phyloP scores from a whole-genome alignment of 1,139 yeast genomes.

The Yamadazyma triangularis region DNA sequence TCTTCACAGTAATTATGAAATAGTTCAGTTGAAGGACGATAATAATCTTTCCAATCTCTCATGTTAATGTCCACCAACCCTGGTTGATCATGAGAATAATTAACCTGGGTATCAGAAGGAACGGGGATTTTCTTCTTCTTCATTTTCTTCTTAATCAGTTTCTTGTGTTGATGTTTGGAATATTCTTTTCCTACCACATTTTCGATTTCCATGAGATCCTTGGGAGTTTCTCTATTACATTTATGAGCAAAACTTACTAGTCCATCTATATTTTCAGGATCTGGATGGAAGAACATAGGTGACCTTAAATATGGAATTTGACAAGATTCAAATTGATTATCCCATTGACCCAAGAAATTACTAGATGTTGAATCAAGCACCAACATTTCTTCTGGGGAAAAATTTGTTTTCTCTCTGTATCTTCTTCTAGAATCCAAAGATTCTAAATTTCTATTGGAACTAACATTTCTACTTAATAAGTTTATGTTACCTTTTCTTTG shows the following conservation, averaged over 20 bases:
- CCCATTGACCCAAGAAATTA: constrained; percentile 40
- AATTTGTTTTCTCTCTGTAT: constrained; percentile 14
- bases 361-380: constrained; percentile 30
- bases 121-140: constrained; percentile 10
- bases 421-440: constrained; percentile 8
- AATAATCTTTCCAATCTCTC: constrained; percentile 45
- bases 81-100: constrained; percentile 21
- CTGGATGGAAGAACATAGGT: constrained; percentile 50
- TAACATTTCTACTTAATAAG: constrained; percentile 15
- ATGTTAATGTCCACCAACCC: constrained; percentile 39
- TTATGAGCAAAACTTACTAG: constrained; percentile 37
- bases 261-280: constrained; percentile 43
- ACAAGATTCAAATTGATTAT: constrained; percentile 38
- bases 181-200: constrained; percentile 46
- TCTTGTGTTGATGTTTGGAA: constrained; percentile 41
- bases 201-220: constrained; percentile 37
- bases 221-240: constrained; percentile 21
- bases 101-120: too few species aligned
- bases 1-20: constrained; percentile 38
- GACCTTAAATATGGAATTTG: constrained; percentile 42
- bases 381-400: constrained; percentile 22
- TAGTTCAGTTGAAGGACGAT: constrained; percentile 39
- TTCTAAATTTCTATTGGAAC: constrained; percentile 14
- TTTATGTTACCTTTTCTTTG: constrained; percentile 27
- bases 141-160: constrained; percentile 10